These are phyloP conservation scores for Kwoniella heveanensis DNA, from an alignment of 768 basidiomycete species.

Conservation along the genomic window DNA sequence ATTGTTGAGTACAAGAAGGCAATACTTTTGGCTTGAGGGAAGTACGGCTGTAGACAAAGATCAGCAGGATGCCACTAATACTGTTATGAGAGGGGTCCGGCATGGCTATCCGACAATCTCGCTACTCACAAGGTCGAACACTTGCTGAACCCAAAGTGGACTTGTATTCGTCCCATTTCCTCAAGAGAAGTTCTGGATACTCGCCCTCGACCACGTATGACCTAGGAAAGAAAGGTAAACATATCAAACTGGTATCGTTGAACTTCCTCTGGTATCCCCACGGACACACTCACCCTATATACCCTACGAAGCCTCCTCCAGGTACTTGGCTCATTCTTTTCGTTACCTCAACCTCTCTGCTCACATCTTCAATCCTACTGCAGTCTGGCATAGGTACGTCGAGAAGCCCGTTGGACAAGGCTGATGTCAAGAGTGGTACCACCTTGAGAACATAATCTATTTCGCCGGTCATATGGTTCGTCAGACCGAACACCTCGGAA, in stretches of 20 bases:
- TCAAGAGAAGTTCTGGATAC: conserved; percentile 77
- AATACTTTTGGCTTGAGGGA: conserved; percentile 75
- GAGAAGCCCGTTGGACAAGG: conserved; percentile 68
- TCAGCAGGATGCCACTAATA: neutral
- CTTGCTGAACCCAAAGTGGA: conserved; percentile 70
- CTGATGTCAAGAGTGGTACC: conserved; percentile 33
- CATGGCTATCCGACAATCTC: too few relatives aligned
- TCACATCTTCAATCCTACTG: conserved; percentile 39
- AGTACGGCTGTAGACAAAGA: conserved; percentile 65
- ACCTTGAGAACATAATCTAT: conserved; percentile 46
- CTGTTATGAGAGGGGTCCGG: too few relatives aligned
- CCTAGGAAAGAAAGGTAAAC: too few relatives aligned
- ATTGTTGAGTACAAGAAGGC: conserved; percentile 84
- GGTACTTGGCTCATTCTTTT: conserved; percentile 65
- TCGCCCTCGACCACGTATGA: conserved; percentile 82
- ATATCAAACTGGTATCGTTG: too few relatives aligned
- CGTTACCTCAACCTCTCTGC: conserved; percentile 53
- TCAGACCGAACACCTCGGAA: conserved; percentile 80
- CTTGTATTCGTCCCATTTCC: conserved; percentile 85
- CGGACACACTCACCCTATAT: conserved; percentile 63
- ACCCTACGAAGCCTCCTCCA: conserved; percentile 74
- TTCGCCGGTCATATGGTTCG: neutral
- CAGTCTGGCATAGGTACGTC: conserved; percentile 47
- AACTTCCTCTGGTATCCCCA: too few relatives aligned
- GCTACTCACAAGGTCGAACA: conserved; percentile 78